Evolutionary conservation across 345 rosid species (phyloP), one percentile per base, ranked within the genome.

Genomic region (Camelina laxa): DNA sequence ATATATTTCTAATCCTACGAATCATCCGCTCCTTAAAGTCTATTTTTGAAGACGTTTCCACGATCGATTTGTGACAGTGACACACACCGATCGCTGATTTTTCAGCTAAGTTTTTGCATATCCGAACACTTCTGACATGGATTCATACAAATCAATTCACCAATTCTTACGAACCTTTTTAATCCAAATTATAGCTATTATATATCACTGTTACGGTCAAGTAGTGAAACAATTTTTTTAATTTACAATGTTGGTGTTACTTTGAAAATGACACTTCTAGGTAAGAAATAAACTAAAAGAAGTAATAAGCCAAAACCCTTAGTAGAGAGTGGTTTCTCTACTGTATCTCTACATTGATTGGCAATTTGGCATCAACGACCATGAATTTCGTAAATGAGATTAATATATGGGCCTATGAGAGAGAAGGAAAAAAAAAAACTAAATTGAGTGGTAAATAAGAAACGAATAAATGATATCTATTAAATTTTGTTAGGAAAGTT

Each of bases 401-500:
- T 11, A n/a, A 61, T 60, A 60, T 53, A 69, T 44, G 63, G 57
- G 64, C 54, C 49, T 11, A 35, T 17, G 59, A 69, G 55, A 62
- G 70, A 70, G 66, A 59, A 9, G 6, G 12, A 5, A 50, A 21
- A n/a, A 8, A 5, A 33, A 33, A 33, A 56, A 15, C 20, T 7
- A 54, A 63, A 24, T 16, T 27, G 39, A 55, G 51, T 69, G 21
- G 45, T 76, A 76, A 69, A 60, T 20, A 59, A n/a, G 2, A 33
- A 53, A 38, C 2, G n/a, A 45, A 59, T 45, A 22, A 50, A 64
- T 63, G 47, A 39, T 56, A 70, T 36, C 19, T 56, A 76, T 48
- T 70, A 64, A 76, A 77, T 77, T 47, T 77, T 15, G 75, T 64
- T 64, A 8, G 39, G 15, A 62, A 77, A 70, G 80, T 77, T 77